phyloP scores from a whole-genome alignment of 176 grass and related monocot genomes.

The Zea mays region Zm-B73-REFERENCE-NAM-5.0 NC_050100.1:100865001-100865500 shows the following conservation, averaged over 20 bases:
- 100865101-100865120: too few species aligned
- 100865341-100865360: not conserved
- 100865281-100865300: conserved; percentile 39
- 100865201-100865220: not conserved
- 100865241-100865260: conserved; percentile 36
- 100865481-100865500: conserved; percentile 38
- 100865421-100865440: conserved; percentile 35
- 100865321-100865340: not conserved
- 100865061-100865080: too few species aligned
- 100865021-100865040: too few species aligned
- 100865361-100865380: fast-evolving
- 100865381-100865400: conserved; percentile 20
- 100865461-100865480: conserved; percentile 34
- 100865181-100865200: too few species aligned
- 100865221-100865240: conserved; percentile 37
- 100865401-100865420: conserved; percentile 6
- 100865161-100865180: too few species aligned
- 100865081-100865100: too few species aligned
- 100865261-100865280: conserved; percentile 42
- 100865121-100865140: too few species aligned
- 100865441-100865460: conserved; percentile 50
- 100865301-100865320: conserved; percentile 37
- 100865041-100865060: too few species aligned
- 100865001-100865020: too few species aligned
- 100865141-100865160: too few species aligned